phyloP scores from a whole-genome alignment of 768 basidiomycete species.

The Hemileccinum impolitum region DNA sequence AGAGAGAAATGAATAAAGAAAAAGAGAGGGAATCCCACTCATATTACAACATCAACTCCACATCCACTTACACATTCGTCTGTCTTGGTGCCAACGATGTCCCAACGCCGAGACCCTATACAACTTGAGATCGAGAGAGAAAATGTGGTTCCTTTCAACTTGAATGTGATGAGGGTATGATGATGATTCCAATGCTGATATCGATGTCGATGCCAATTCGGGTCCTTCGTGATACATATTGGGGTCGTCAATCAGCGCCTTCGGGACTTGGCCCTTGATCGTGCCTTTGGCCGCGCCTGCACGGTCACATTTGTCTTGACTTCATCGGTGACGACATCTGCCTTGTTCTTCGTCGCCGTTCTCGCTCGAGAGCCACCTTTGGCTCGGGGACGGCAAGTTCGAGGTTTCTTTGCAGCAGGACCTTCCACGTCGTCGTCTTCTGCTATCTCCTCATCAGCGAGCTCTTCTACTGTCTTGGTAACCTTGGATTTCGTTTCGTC shows the following conservation, averaged over 20 bases:
- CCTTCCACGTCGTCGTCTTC: constrained; percentile 12
- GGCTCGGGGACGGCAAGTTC: constrained; percentile 20
- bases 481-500: constrained; percentile 22
- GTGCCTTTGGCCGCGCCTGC: constrained; percentile 31
- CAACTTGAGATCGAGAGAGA: constrained; percentile 23
- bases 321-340: constrained; percentile 8
- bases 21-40: constrained; percentile 8
- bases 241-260: constrained; percentile 25
- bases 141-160: constrained; percentile 17
- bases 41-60: constrained; percentile 22
- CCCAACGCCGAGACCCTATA: constrained; percentile 11
- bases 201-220: too few species aligned
- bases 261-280: constrained; percentile 27
- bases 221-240: constrained; percentile 3
- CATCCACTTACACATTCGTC: constrained; percentile 7
- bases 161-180: constrained; percentile 23
- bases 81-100: constrained; percentile 2
- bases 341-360: constrained; percentile 15
- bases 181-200: constrained; percentile 14
- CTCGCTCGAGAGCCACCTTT: constrained; percentile 21
- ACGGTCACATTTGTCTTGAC: constrained; percentile 16
- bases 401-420: constrained; percentile 18
- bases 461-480: constrained; percentile 11
- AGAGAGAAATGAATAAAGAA: constrained; percentile 2
- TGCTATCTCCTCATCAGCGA: constrained; percentile 11